Conservation (phyloP, 2,329 filamentous ascomycete species). For the Emydomyces testavorans region DNA sequence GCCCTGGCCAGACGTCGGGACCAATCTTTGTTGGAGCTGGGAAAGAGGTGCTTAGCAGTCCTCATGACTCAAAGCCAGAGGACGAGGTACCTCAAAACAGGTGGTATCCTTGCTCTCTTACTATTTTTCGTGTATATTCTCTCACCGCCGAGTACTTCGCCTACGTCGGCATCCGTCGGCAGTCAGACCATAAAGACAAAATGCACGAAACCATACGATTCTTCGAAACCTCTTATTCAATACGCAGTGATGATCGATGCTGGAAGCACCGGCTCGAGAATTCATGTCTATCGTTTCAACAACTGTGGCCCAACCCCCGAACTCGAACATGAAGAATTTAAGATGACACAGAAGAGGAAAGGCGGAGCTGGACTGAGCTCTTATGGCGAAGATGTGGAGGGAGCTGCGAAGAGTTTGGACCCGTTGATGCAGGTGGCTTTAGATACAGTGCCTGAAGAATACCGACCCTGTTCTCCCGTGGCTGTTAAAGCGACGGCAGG, state of each 20-base stretch:
- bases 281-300: conserved; percentile 98
- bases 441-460: conserved; percentile 68
- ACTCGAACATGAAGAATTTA: conserved; percentile 82
- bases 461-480: conserved; percentile 83
- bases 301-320: conserved; percentile 95
- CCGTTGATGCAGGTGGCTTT: conserved; percentile 77
- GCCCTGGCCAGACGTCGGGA: conserved; percentile 19
- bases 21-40: conserved; percentile 5
- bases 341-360: conserved; percentile 78
- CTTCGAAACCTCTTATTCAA: conserved; percentile 86
- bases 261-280: conserved; percentile 91
- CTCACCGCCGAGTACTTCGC: conserved; percentile 30
- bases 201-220: conserved; percentile 73
- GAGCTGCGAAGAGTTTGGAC: conserved; percentile 81
- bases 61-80: conserved; percentile 53
- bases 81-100: conserved; percentile 50
- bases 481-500: conserved; percentile 98
- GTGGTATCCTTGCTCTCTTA: conserved; percentile 47
- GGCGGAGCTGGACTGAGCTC: conserved; percentile 72
- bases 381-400: conserved; percentile 74
- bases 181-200: conserved; percentile 41
- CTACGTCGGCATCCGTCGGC: neutral
- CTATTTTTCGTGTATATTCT: conserved; percentile 48
- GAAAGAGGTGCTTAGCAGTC: conserved; percentile 27
- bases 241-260: conserved; percentile 99